A percentile compares a stretch with the other conserved stretches of the same genome.
phyloP scores from a whole-genome alignment of 2,329 filamentous ascomycete species.

The Sphaerulina musiva region DNA sequence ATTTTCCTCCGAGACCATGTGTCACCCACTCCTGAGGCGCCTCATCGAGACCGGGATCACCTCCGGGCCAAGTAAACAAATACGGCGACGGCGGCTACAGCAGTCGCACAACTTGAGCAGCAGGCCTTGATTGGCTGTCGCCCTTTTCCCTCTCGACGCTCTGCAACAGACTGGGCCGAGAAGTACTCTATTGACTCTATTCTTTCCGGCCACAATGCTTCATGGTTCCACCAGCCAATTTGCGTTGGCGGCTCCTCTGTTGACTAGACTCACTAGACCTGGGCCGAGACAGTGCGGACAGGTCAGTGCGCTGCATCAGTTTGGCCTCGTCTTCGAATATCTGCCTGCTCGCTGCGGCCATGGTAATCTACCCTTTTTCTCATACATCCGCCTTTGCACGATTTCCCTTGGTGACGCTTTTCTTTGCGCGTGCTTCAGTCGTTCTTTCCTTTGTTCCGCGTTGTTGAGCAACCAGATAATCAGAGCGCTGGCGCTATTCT shows the following conservation, averaged over 20 bases:
- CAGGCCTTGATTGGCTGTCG: slow-evolving; percentile 1
- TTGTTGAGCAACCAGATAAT: not conserved
- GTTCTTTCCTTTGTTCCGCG: not conserved
- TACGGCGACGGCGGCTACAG: not conserved
- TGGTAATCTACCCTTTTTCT: not conserved
- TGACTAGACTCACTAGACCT: not conserved
- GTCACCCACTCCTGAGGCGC: not conserved
- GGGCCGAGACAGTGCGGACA: not conserved
- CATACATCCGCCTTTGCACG: not conserved
- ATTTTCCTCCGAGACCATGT: not conserved
- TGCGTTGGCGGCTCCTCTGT: not conserved
- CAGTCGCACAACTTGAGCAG: not conserved
- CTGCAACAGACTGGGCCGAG: not conserved
- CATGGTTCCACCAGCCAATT: not conserved
- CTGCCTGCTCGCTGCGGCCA: not conserved
- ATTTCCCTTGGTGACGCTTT: not conserved
- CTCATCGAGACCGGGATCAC: not conserved
- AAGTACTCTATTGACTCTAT: not conserved
- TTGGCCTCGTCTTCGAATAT: not conserved
- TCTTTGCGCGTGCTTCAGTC: not conserved
- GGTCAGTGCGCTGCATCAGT: not conserved
- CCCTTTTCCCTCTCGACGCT: not conserved
- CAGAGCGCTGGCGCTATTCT: not conserved
- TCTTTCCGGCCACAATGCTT: not conserved
- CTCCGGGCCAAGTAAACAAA: not conserved